Evolutionary conservation across 1,284 basidiomycete species (phyloP).

Genomic region (Austroboletus novae-zelandiae): DNA sequence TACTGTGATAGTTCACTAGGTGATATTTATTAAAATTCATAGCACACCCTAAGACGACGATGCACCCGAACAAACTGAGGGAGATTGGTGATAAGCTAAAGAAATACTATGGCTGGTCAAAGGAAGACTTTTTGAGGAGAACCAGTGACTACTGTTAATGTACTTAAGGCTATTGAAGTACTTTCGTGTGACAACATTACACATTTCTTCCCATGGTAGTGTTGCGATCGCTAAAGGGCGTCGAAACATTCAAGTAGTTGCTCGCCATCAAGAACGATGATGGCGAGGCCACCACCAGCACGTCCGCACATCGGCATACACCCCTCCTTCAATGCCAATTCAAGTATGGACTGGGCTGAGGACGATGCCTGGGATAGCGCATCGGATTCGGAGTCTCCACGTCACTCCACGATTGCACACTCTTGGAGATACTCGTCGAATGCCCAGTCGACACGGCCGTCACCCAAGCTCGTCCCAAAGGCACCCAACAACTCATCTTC

Average conservation of each 20-base stretch:
- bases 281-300: constrained; percentile 67
- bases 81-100: constrained; percentile 59
- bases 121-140: constrained; percentile 50
- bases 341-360: constrained; percentile 65
- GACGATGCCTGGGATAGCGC: constrained; percentile 90
- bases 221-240: background rate
- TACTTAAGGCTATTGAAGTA: background rate
- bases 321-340: constrained; percentile 49
- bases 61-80: constrained; percentile 51
- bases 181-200: background rate
- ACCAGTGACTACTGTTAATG: background rate
- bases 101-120: constrained; percentile 66
- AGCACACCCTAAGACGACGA: constrained; percentile 73
- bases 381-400: constrained; percentile 76
- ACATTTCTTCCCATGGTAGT: constrained; percentile 13
- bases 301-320: constrained; percentile 72
- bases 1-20: background rate
- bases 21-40: constrained; percentile 5
- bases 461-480: constrained; percentile 59
- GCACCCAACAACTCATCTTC: constrained; percentile 53
- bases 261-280: constrained; percentile 44
- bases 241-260: background rate
- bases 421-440: constrained; percentile 44
- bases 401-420: constrained; percentile 46
- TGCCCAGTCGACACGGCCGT: constrained; percentile 35